phyloP scores from a whole-genome alignment of 352 stramenopile species.

The Phytophthora hibernalis region DNA sequence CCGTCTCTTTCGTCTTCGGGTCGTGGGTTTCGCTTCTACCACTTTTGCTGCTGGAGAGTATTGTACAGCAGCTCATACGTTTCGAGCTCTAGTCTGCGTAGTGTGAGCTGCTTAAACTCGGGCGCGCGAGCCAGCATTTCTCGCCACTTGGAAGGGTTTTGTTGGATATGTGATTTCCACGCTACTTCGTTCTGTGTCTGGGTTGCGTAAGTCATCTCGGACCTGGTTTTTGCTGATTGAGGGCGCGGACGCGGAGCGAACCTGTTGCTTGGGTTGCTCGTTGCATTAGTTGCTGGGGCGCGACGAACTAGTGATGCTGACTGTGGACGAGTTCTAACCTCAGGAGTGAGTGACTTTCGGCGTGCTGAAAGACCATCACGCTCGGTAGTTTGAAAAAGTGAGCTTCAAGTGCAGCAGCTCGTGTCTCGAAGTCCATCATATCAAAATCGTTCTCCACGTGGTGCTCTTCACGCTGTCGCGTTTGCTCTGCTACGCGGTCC shows the following conservation, averaged over 20 bases:
- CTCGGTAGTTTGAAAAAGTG: conserved; percentile 10
- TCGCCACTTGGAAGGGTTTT: conserved; percentile 50
- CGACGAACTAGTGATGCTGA: conserved; percentile 26
- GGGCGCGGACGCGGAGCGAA: conserved; percentile 20
- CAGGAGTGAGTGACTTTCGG: neutral
- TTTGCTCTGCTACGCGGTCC: conserved; percentile 32
- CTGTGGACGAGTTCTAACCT: conserved; percentile 26
- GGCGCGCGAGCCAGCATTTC: conserved; percentile 50
- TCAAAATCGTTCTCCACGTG: conserved; percentile 22
- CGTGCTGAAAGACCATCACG: neutral
- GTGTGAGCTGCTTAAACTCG: conserved; percentile 43
- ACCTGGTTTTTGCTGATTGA: conserved; percentile 40
- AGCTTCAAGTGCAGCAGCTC: conserved; percentile 22
- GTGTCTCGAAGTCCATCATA: conserved; percentile 26
- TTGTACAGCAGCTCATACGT: conserved; percentile 57
- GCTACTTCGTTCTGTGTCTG: conserved; percentile 2
- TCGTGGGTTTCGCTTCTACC: conserved; percentile 1
- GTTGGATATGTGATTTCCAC: conserved; percentile 2
- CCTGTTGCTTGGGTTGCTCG: neutral
- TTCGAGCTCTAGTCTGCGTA: conserved; percentile 47
- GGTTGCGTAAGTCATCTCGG: neutral
- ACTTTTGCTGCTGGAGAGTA: conserved; percentile 29
- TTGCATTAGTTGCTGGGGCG: neutral
- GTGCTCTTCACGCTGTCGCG: conserved; percentile 21
- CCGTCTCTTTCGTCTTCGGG: conserved; percentile 7